A percentile compares a stretch with the other conserved stretches of the same genome.
These are phyloP conservation scores for Kluyveromyces lactis DNA, from an alignment of 805 yeast genomes.

Conservation along the genomic window DNA sequence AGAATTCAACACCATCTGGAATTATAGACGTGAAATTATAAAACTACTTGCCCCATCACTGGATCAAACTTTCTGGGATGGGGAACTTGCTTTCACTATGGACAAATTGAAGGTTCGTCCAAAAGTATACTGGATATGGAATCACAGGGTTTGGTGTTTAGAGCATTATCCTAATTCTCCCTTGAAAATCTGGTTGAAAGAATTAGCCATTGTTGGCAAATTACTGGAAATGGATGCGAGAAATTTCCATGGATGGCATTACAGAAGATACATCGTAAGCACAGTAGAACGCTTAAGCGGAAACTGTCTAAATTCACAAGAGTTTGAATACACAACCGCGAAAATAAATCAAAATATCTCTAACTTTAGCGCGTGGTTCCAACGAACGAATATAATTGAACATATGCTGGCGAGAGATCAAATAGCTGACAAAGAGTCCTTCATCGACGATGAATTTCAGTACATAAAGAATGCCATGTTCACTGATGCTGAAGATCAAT, in stretches of 20 bases:
- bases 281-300: slow-evolving; percentile 18
- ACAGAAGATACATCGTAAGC: slow-evolving; percentile 64
- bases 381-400: slow-evolving; percentile 64
- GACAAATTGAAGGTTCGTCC: slow-evolving; percentile 57
- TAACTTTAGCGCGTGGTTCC: slow-evolving; percentile 95
- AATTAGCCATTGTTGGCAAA: slow-evolving; percentile 59
- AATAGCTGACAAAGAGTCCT: slow-evolving; percentile 18
- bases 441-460: slow-evolving; percentile 51
- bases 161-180: slow-evolving; percentile 39
- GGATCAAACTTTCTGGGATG: slow-evolving; percentile 30
- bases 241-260: slow-evolving; percentile 95
- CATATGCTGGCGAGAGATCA: slow-evolving; percentile 32
- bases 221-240: slow-evolving; percentile 67
- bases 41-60: slow-evolving; percentile 13
- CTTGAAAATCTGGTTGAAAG: slow-evolving; percentile 52
- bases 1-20: slow-evolving; percentile 87
- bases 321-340: slow-evolving; percentile 67
- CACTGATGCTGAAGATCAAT: slow-evolving; percentile 90
- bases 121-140: slow-evolving; percentile 96
- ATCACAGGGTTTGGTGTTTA: slow-evolving; percentile 80
- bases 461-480: slow-evolving; percentile 76
- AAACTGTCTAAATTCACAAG: slow-evolving; percentile 34
- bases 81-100: slow-evolving; percentile 58
- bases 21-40: slow-evolving; percentile 71
- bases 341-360: slow-evolving; percentile 80